Evolutionary conservation across 1,284 basidiomycete genomes (phyloP), one percentile per base, ranked within the genome.

Genomic region (Apiotrichum brassicae): DNA sequence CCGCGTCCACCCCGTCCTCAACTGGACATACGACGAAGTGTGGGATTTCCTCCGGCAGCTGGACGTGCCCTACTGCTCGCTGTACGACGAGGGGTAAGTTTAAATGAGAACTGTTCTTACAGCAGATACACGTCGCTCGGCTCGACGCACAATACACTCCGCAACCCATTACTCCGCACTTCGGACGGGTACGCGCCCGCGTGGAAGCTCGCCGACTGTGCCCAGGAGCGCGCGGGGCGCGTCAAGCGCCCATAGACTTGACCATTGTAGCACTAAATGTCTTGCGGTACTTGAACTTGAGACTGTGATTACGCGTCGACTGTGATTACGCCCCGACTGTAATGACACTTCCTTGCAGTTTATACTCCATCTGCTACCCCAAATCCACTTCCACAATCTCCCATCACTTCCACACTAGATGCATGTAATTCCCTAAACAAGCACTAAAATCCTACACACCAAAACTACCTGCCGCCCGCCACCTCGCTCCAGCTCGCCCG

Each of bases 1-100:
- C 65, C 82, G 94, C 19, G 82, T 98, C 24, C 94, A 98, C 68
- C 94, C 95, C 0, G 88, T 98, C 61, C 86, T 98, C 43, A 85
- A 97, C 66, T 98, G 94, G 94, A 77, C 81, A 0, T 98, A 98
- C 71, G 66, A 74, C 2, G 83, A 95, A 54, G 82, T 98, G 2
- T 98, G 95, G 95, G 74, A 76, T 1, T 98, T 94, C 74, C 75
- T 98, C 32, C 77, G 84, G 7, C 77, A 78, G 51, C 76, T 94
- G 9, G 68, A 82, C 2, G 81, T 97, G 12, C 85, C 84, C 3
- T 98, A 94, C 71, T 98, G 94, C 66, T 65, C 68, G 24, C 72
- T 98, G 36, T 98, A 98, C 64, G 91, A 98, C 64, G 78, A 87
- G 71, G 95, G 95, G 86, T 91, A 56, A 54, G 60, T 57, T 35